phyloP scores from a whole-genome alignment of 2,329 filamentous ascomycete genomes.

The Aspergillus brunneoviolaceus region DNA sequence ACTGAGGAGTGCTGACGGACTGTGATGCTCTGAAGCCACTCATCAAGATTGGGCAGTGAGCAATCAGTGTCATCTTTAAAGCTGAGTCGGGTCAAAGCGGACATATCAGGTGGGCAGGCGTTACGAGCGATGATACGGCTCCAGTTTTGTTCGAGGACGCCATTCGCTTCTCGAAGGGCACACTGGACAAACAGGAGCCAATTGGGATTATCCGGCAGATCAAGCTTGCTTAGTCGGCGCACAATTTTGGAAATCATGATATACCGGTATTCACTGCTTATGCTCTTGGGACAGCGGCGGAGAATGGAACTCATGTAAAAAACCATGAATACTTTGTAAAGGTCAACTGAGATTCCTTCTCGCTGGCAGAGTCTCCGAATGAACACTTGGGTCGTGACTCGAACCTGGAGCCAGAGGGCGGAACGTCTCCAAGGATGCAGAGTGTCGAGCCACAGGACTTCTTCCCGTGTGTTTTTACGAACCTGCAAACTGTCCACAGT shows the following conservation, averaged over 20 bases:
- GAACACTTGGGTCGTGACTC: slow-evolving; percentile 28
- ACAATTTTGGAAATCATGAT: slow-evolving; percentile 48
- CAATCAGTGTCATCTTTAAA: slow-evolving; percentile 15
- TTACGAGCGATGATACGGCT: slow-evolving; percentile 11
- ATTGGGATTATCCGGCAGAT: slow-evolving; percentile 3
- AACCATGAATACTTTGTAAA: slow-evolving; percentile 56
- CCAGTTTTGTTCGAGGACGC: slow-evolving; percentile 4
- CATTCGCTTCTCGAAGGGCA: slow-evolving; percentile 4
- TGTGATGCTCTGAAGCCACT: slow-evolving; percentile 9
- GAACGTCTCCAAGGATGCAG: slow-evolving; percentile 21
- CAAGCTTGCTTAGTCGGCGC: slow-evolving; percentile 46
- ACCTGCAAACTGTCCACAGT: slow-evolving; percentile 32
- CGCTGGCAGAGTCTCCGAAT: slow-evolving; percentile 3
- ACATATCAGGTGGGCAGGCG: slow-evolving; percentile 7
- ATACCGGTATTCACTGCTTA: slow-evolving; percentile 26
- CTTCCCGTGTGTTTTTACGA: slow-evolving; percentile 56
- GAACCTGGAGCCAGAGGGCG: slow-evolving; percentile 55
- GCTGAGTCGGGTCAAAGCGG: background rate
- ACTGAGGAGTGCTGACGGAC: slow-evolving; percentile 3
- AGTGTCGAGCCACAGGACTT: slow-evolving; percentile 47
- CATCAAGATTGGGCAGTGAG: slow-evolving; percentile 13
- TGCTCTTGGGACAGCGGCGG: slow-evolving; percentile 23
- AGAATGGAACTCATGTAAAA: slow-evolving; percentile 46
- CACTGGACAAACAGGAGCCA: slow-evolving; percentile 16
- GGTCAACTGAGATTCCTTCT: background rate